These are phyloP conservation scores for Macrocybe sp. DNA, from an alignment of 1,284 basidiomycete genomes.

Conservation along the genomic window DNA sequence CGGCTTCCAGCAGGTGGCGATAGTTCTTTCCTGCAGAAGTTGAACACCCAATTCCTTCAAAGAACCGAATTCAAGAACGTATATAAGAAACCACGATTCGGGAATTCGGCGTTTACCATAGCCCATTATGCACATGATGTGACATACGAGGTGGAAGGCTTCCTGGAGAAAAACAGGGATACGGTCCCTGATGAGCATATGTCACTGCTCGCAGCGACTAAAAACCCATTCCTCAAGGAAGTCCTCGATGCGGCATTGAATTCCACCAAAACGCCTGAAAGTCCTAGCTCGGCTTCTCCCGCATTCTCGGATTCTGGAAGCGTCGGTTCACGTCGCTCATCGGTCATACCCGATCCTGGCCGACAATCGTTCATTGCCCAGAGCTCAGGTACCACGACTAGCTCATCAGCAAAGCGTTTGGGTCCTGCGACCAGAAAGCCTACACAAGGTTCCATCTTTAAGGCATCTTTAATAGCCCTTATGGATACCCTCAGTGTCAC, in stretches of 20 bases:
- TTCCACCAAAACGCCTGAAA: slow-evolving; percentile 63
- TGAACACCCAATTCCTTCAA: slow-evolving; percentile 81
- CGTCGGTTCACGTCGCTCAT: slow-evolving; percentile 69
- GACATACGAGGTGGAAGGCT: slow-evolving; percentile 97
- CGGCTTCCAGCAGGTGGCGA: slow-evolving; percentile 94
- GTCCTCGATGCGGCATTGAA: slow-evolving; percentile 88
- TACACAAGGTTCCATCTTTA: slow-evolving; percentile 98
- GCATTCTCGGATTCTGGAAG: slow-evolving; percentile 72
- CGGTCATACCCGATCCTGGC: slow-evolving; percentile 81
- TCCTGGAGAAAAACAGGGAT: slow-evolving; percentile 98
- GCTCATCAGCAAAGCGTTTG: slow-evolving; percentile 45
- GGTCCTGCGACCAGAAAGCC: slow-evolving; percentile 83
- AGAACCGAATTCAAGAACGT: slow-evolving; percentile 86
- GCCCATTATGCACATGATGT: slow-evolving; percentile 98
- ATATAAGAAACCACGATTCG: slow-evolving; percentile 98
- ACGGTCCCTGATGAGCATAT: slow-evolving; percentile 99
- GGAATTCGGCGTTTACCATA: slow-evolving; percentile 95
- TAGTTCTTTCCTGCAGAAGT: slow-evolving; percentile 89
- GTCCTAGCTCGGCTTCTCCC: slow-evolving; percentile 62
- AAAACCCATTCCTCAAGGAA: slow-evolving; percentile 92
- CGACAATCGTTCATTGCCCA: slow-evolving; percentile 66
- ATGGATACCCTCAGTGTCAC: slow-evolving; percentile 99
- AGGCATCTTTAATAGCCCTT: slow-evolving; percentile 87
- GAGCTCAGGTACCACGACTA: slow-evolving; percentile 26
- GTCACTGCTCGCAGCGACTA: slow-evolving; percentile 77